A percentile compares a stretch with the other conserved stretches of the same genome.
phyloP scores from a whole-genome alignment of 176 grass and related monocot genomes.

The Carex kokanica region DNA sequence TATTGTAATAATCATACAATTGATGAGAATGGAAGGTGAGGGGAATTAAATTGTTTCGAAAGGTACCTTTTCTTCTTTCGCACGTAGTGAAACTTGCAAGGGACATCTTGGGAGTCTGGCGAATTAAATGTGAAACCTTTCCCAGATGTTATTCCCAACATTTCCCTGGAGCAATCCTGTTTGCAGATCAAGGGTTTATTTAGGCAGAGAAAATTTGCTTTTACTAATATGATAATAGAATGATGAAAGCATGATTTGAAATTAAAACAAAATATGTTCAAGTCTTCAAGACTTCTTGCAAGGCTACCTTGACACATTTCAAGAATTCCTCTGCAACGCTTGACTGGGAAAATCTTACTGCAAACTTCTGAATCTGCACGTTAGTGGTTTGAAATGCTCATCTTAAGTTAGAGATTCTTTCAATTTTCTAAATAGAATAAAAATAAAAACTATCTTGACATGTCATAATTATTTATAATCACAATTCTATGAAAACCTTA shows the following conservation, averaged over 20 bases:
- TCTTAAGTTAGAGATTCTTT: conserved; percentile 19
- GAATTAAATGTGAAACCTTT: neutral
- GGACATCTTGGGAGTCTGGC: neutral
- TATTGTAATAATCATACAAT: neutral
- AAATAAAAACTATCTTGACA: neutral
- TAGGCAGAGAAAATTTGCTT: neutral
- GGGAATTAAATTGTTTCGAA: neutral
- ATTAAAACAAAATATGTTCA: neutral
- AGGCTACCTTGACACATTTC: conserved; percentile 52
- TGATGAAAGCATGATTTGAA: neutral
- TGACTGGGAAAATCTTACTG: conserved; percentile 53
- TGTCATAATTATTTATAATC: neutral
- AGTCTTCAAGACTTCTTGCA: neutral
- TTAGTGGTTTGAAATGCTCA: conserved; percentile 16
- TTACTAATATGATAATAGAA: neutral
- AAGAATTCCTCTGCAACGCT: conserved; percentile 59
- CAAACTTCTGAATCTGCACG: conserved; percentile 87
- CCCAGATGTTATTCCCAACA: neutral
- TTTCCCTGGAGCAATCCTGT: conserved; percentile 27
- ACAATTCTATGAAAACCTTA: conserved; percentile 45
- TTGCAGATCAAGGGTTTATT: neutral
- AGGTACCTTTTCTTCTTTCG: conserved; percentile 9
- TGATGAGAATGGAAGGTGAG: neutral
- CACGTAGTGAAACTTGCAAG: neutral
- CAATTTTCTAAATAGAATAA: neutral